A percentile compares a stretch with the other conserved stretches of the same genome.
Conservation (phyloP, 176 grass and related monocot species). For the Triticum dicoccoides region DNA sequence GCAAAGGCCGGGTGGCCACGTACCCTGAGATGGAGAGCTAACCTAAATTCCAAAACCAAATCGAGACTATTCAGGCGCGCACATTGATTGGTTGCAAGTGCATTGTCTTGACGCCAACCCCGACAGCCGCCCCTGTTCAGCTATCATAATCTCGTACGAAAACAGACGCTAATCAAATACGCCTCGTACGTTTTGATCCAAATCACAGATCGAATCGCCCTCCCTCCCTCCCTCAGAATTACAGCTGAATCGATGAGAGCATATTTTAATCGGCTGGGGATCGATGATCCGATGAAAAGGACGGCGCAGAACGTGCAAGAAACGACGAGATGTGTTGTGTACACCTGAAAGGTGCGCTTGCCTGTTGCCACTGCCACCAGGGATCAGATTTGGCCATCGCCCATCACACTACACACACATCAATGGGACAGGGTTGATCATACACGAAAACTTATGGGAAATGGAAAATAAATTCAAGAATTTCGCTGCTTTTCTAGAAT, state of each 20-base stretch:
- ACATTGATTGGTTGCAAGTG: conserved; percentile 35
- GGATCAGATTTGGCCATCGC: too few species aligned
- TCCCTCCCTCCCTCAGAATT: background rate
- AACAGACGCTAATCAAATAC: conserved; percentile 16
- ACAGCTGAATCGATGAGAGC: background rate
- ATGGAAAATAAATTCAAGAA: too few species aligned
- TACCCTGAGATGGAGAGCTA: background rate
- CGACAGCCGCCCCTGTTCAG: conserved; percentile 16
- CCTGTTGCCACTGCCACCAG: too few species aligned
- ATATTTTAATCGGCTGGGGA: background rate
- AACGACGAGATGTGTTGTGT: background rate
- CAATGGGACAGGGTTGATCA: too few species aligned
- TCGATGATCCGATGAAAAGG: background rate
- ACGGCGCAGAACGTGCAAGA: conserved; percentile 40
- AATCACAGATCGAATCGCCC: conserved; percentile 5
- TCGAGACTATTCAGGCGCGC: background rate
- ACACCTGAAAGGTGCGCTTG: too few species aligned
- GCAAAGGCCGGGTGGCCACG: background rate
- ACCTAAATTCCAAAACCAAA: background rate
- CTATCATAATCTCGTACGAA: conserved; percentile 24
- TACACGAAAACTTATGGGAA: too few species aligned
- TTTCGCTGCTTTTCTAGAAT: too few species aligned
- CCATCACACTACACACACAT: too few species aligned
- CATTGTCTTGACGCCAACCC: conserved; percentile 27
- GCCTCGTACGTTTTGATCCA: background rate